phyloP scores from a whole-genome alignment of 2,329 filamentous ascomycete species.

The Colletotrichum filicis region DNA sequence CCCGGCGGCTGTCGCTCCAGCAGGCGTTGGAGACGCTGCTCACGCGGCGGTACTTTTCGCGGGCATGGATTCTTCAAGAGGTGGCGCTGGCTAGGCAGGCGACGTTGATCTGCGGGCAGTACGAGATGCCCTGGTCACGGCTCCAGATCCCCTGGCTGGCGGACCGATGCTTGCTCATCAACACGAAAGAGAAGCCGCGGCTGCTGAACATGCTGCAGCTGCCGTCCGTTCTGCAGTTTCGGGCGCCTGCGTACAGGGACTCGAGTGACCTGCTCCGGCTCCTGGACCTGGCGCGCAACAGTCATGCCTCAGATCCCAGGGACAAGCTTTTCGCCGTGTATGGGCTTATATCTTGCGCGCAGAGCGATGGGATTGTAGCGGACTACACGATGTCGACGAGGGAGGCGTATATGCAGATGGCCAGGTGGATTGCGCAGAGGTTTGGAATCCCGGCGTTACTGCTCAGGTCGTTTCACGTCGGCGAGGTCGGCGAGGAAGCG shows the following conservation, averaged over 20 bases:
- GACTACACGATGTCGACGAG: constrained; percentile 35
- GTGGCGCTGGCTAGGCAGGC: constrained; percentile 37
- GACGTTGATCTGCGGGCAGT: background rate
- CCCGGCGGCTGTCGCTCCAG: background rate
- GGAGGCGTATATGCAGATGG: background rate
- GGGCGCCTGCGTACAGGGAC: background rate
- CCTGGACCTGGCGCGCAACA: background rate
- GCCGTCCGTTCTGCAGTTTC: constrained; percentile 1
- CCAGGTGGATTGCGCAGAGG: constrained; percentile 4
- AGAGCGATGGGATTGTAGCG: constrained; percentile 21
- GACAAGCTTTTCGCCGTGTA: constrained; percentile 42
- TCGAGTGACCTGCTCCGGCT: constrained; percentile 11
- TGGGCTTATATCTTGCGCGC: constrained; percentile 38
- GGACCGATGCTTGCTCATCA: background rate
- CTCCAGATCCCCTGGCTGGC: background rate
- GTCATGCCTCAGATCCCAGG: constrained; percentile 37
- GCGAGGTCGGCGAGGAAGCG: background rate
- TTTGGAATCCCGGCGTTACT: background rate
- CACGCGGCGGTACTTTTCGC: constrained; percentile 5
- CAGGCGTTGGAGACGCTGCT: background rate
- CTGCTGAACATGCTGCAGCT: background rate
- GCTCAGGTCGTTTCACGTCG: background rate
- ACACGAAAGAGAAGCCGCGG: background rate
- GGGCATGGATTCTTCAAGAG: constrained; percentile 41
- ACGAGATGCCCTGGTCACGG: background rate